Evolutionary conservation across 352 stramenopile species (phyloP), one percentile per base, ranked within the genome.

Genomic region (Pythium plurisporium): DNA sequence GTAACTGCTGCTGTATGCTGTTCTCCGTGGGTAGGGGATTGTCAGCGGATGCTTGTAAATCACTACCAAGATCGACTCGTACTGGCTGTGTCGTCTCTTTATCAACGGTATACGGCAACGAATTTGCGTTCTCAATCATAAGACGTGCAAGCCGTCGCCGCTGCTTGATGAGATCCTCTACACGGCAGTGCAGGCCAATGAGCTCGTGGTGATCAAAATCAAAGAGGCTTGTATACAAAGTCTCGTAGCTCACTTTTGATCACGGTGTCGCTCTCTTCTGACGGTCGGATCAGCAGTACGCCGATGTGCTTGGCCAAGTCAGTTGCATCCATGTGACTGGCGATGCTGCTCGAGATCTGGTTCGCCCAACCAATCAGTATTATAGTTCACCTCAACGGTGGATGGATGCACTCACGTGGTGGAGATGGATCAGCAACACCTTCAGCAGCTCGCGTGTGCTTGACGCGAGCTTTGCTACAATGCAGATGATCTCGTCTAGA

Each of bases 391-490:
- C n/a, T n/a, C n/a, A n/a, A n/a, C n/a, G n/a, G n/a, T n/a, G n/a
- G n/a, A n/a, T n/a, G n/a, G n/a, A n/a, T n/a, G n/a, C 19, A 55
- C 69, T 40, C 61, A 88, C 78, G 34, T 72, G 64, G 37, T 73
- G 62, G 5, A 85, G 47, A 60, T 88, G 75, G 7, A 67, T 49
- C 8, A 88, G 48, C 15, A 86, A 73, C 2, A 82, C 50, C 42
- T 75, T 65, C 10, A 88, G 56, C 20, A 85, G 79, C 23, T 85
- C 70, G 11, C 73, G 65, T 4, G 55, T 76, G 6, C 46, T 59
- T 4, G 65, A 64, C 25, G 44, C 62, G 17, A 86, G 59, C 19
- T 72, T 53, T 41, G 73, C 74, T 22, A 86, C 74, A 23, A 38
- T 63, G 5, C 70, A 56, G 0, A 60, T 47, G 22, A 82, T 42